Evolutionary conservation across 2,329 filamentous ascomycete species (phyloP), one percentile per base, ranked within the genome.

Genomic region (Fusarium sp.): DNA sequence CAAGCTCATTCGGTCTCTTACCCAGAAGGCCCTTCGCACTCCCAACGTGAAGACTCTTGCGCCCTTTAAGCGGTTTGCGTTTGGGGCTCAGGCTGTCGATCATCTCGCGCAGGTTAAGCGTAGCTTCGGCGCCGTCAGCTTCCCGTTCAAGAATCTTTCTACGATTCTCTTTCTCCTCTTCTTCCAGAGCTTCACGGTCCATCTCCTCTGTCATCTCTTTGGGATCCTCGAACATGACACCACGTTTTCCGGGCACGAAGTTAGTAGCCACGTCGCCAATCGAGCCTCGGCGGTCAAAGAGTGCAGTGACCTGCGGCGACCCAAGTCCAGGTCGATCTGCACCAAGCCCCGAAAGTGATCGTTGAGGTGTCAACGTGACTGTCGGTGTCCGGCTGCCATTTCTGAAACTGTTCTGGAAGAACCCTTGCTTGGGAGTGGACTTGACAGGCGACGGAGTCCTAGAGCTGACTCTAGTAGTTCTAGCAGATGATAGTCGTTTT

Each of bases 61-160:
- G 89, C 16, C 89, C 89, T 59, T 86, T 89, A 9, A 92, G 72
- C 8, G 81, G 79, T 57, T 88, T 90, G 78, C 93, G 93, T 79
- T 92, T 93, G 0, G 93, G 92, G 25, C 91, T 94, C 68, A 95
- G 84, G 60, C 89, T 92, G 66, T 91, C 87, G 65, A 95, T 95
- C 88, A 94, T 91, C 69, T 93, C 91, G 68, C 89, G 91, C 45
- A 95, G 81, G 67, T 89, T 93, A 38, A 90, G 79, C 0, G 91
- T 92, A 5, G 83, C 84, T 68, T 93, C 91, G 9, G 66, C 67
- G 14, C 72, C 75, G 20, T 77, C 80, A 54, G 81, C 83, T 72
- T 88, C 86, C 32, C 85, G 83, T 73, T 89, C 84, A 22, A 88
- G 80, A 46, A 88, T 85, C 50, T 81, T 85, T n/a, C 86, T 84